Percentiles rank a stretch among this genome's conserved stretches.
Conservation (phyloP, 2,329 filamentous ascomycete genomes). For the Periconia digitata region DNA sequence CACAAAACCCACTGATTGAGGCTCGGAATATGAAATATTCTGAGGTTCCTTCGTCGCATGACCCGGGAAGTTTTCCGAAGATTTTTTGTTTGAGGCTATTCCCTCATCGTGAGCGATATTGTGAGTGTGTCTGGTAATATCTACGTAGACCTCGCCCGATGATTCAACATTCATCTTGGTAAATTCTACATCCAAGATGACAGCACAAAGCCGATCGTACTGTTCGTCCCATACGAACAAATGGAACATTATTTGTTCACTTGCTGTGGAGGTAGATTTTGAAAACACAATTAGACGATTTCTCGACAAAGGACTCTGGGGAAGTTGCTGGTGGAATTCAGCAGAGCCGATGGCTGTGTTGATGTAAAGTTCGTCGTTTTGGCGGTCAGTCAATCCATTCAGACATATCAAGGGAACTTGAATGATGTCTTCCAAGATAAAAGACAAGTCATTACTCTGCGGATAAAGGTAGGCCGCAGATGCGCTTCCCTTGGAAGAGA, state of each 20-base stretch:
- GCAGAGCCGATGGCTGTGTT: not conserved
- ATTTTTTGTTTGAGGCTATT: no score
- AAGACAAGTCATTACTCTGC: not conserved
- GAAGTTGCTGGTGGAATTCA: not conserved
- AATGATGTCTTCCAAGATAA: not conserved
- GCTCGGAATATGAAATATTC: no score
- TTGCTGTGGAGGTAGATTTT: no score
- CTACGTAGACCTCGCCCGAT: not conserved
- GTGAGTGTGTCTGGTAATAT: not conserved
- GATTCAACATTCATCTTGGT: not conserved
- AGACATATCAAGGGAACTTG: not conserved
- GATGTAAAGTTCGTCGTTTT: not conserved
- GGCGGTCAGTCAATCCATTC: not conserved
- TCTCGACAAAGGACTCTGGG: not conserved
- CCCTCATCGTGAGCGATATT: not conserved
- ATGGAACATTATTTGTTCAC: not conserved
- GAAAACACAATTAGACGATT: not conserved
- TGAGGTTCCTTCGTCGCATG: no score
- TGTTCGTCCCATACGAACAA: not conserved
- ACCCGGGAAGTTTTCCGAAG: no score
- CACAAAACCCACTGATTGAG: slow-evolving; percentile 31
- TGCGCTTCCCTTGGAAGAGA: not conserved
- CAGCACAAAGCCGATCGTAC: not conserved
- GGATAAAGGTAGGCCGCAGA: not conserved
- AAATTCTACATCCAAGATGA: not conserved